Conservation (phyloP, 257 asterid genomes). For the Lantana camara region DNA sequence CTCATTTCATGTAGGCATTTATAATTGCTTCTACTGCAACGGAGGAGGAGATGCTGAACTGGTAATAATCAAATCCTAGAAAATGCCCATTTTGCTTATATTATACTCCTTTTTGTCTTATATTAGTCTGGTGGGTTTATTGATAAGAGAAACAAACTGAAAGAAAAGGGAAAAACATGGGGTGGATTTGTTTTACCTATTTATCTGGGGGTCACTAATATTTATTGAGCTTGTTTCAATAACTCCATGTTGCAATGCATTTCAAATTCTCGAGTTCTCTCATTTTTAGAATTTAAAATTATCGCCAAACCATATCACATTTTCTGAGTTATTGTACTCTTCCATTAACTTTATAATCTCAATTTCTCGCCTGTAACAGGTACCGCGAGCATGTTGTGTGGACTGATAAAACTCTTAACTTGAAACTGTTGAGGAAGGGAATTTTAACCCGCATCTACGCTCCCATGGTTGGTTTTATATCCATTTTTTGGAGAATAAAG, state of each 20-base stretch:
- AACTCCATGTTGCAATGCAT: too few species aligned
- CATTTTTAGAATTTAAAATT: too few species aligned
- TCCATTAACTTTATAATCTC: neutral
- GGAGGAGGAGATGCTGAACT: slow-evolving; percentile 90
- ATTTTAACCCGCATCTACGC: slow-evolving; percentile 87
- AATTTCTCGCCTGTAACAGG: slow-evolving; percentile 56
- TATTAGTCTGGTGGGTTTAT: neutral
- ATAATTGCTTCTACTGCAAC: slow-evolving; percentile 98
- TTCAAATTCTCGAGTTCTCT: too few species aligned
- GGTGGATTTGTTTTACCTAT: neutral
- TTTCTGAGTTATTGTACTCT: neutral
- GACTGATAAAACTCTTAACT: slow-evolving; percentile 69
- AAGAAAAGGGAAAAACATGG: neutral
- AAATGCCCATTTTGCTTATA: neutral
- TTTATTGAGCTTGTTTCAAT: neutral
- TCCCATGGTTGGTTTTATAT: slow-evolving; percentile 76
- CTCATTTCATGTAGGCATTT: slow-evolving; percentile 69
- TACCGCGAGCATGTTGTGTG: slow-evolving; percentile 93
- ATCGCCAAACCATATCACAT: neutral
- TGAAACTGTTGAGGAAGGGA: slow-evolving; percentile 93
- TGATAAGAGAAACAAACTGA: too few species aligned
- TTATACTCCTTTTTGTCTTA: neutral
- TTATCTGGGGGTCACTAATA: neutral
- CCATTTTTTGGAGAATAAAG: neutral
- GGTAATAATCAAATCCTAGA: slow-evolving; percentile 46